Conservation (phyloP, 129 eudicot genomes). For the Glebionis coronaria region DNA sequence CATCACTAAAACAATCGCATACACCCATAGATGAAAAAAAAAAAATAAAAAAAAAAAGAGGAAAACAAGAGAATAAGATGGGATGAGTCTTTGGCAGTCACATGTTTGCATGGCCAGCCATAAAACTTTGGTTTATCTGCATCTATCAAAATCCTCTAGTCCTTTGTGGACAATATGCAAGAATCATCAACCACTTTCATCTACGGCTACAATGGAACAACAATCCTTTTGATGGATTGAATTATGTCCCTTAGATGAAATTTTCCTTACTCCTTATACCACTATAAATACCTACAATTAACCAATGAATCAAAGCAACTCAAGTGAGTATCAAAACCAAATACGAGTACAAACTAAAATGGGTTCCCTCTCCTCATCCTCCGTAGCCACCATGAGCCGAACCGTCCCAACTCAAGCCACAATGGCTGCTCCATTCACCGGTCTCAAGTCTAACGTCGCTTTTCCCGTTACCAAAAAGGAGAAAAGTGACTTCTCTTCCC, state of each 20-base stretch:
- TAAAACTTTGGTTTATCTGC: conserved; percentile 24
- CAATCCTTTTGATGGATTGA: conserved; percentile 12
- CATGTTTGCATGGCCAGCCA: conserved; percentile 22
- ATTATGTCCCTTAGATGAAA: conserved; percentile 23
- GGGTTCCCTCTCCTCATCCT: no score
- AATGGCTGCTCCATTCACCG: no score
- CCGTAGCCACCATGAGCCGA: no score
- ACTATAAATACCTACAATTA: conserved; percentile 31
- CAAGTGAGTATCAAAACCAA: conserved; percentile 3
- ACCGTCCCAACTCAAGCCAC: no score
- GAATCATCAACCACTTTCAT: conserved; percentile 26
- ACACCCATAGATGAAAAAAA: no score
- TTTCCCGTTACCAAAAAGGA: no score
- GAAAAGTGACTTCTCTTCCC: no score
- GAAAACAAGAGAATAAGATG: background rate
- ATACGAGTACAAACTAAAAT: conserved; percentile 24
- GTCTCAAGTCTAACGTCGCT: no score
- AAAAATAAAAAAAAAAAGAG: background rate
- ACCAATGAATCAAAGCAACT: conserved; percentile 8
- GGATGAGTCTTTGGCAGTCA: conserved; percentile 19
- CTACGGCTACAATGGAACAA: conserved; percentile 28
- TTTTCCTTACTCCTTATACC: background rate
- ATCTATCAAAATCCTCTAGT: conserved; percentile 15
- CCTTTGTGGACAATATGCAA: conserved; percentile 29
- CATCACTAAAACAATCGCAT: no score